Evolutionary conservation across 331 rosid species (phyloP).

Genomic region (Saraca asoca): DNA sequence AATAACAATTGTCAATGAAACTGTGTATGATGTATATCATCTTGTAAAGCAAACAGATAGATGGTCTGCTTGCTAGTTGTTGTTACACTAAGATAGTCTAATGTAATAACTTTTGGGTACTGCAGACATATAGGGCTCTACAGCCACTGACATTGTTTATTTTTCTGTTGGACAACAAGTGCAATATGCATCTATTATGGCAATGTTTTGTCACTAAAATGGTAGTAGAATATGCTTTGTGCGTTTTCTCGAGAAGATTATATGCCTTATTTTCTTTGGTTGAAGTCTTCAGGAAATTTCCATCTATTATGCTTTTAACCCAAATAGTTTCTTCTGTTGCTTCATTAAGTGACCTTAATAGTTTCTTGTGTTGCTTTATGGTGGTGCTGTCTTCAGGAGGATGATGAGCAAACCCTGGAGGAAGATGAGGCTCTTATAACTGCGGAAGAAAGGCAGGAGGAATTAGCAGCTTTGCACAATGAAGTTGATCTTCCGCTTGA

Average conservation of each 20-base stretch:
- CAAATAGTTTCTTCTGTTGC: conserved; percentile 30
- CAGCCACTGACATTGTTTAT: background rate
- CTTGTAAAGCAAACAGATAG: no score
- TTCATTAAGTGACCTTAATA: conserved; percentile 11
- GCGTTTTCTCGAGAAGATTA: background rate
- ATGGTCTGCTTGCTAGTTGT: conserved; percentile 15
- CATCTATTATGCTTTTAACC: conserved; percentile 20
- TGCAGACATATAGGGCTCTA: conserved; percentile 18
- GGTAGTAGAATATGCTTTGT: conserved; percentile 17
- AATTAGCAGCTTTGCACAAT: conserved; percentile 76
- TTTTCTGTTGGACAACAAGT: conserved; percentile 20
- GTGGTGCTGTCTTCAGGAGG: conserved; percentile 73
- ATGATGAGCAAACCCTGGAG: conserved; percentile 85
- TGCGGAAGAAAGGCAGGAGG: conserved; percentile 77
- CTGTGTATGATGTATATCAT: no score
- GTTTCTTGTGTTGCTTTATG: background rate
- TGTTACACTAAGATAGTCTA: conserved; percentile 13
- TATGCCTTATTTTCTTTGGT: no score
- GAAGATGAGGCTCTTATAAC: conserved; percentile 89
- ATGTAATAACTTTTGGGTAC: conserved; percentile 1
- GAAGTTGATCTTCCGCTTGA: conserved; percentile 92
- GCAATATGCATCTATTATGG: background rate
- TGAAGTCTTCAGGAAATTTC: background rate
- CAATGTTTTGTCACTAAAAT: conserved; percentile 7
- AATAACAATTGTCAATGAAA: no score